Evolutionary conservation across 2,329 filamentous ascomycete species (phyloP).

Genomic region (Colletotrichum salicis): DNA sequence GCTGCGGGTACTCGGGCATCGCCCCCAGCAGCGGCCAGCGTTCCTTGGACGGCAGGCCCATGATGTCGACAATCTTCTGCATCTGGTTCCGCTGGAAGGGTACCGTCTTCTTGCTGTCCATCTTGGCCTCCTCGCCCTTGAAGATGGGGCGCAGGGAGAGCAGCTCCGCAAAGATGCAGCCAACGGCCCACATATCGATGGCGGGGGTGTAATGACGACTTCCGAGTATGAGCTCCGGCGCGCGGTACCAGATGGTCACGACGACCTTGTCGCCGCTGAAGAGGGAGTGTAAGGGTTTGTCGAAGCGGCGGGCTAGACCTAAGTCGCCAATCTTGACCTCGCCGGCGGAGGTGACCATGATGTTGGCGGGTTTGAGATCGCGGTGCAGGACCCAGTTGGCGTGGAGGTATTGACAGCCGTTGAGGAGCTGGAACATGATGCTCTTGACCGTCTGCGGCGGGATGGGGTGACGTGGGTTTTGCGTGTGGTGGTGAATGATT

Average conservation of each 20-base stretch:
- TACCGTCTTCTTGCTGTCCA: constrained; percentile 97
- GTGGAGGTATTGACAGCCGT: constrained; percentile 94
- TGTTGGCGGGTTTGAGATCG: constrained; percentile 97
- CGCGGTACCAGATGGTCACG: constrained; percentile 98
- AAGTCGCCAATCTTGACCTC: constrained; percentile 96
- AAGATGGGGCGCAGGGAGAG: constrained; percentile 93
- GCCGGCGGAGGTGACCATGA: constrained; percentile 93
- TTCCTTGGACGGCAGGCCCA: constrained; percentile 89
- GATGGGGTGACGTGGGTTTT: constrained; percentile 87
- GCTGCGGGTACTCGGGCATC: constrained; percentile 87
- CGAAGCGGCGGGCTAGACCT: constrained; percentile 89
- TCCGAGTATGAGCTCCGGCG: constrained; percentile 91
- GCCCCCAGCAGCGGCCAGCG: constrained; percentile 85
- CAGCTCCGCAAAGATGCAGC: constrained; percentile 97
- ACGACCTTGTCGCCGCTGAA: constrained; percentile 98
- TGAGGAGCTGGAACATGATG: constrained; percentile 94
- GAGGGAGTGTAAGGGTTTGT: constrained; percentile 90
- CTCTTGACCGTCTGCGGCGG: constrained; percentile 89
- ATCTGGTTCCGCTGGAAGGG: constrained; percentile 98
- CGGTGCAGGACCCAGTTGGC: constrained; percentile 97
- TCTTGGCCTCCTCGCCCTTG: constrained; percentile 98
- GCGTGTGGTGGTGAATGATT: constrained; percentile 97
- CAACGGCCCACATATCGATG: constrained; percentile 96
- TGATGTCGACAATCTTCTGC: constrained; percentile 97
- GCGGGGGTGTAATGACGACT: constrained; percentile 97